Conservation (phyloP, 805 yeast species). For the Kodamaea nitidulidarum region DNA sequence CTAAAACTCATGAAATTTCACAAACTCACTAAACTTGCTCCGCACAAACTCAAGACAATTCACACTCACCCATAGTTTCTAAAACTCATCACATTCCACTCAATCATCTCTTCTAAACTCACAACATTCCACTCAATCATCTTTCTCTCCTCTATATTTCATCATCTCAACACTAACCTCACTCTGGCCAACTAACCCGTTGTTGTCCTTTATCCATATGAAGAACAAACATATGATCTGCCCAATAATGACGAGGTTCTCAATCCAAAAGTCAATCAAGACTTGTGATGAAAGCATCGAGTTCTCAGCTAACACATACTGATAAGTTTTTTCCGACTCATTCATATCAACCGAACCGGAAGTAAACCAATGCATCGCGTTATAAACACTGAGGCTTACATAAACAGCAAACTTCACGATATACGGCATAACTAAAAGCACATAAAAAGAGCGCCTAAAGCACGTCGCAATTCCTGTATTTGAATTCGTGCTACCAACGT, state of each 20-base stretch:
- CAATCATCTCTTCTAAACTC: too few species aligned
- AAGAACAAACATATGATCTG: conserved; percentile 16
- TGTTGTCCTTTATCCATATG: conserved; percentile 30
- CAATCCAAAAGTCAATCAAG: conserved; percentile 10
- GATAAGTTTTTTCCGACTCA: neutral
- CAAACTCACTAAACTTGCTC: too few species aligned
- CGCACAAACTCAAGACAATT: too few species aligned
- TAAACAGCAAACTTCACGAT: neutral
- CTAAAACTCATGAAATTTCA: too few species aligned
- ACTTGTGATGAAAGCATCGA: neutral
- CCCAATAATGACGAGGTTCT: conserved; percentile 10
- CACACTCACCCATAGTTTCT: too few species aligned
- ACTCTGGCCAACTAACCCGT: conserved; percentile 26
- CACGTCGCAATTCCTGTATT: conserved; percentile 16
- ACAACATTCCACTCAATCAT: too few species aligned
- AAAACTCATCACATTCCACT: too few species aligned
- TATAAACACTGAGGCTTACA: too few species aligned
- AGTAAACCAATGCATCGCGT: too few species aligned
- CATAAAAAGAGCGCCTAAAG: conserved; percentile 26
- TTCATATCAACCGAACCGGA: too few species aligned
- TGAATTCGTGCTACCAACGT: conserved; percentile 11
- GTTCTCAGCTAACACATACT: neutral
- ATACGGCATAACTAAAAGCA: conserved; percentile 18
- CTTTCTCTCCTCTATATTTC: too few species aligned
- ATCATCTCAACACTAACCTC: too few species aligned